phyloP scores from a whole-genome alignment of 2,329 filamentous ascomycete genomes.

The Xylariomycetidae sp. region DNA sequence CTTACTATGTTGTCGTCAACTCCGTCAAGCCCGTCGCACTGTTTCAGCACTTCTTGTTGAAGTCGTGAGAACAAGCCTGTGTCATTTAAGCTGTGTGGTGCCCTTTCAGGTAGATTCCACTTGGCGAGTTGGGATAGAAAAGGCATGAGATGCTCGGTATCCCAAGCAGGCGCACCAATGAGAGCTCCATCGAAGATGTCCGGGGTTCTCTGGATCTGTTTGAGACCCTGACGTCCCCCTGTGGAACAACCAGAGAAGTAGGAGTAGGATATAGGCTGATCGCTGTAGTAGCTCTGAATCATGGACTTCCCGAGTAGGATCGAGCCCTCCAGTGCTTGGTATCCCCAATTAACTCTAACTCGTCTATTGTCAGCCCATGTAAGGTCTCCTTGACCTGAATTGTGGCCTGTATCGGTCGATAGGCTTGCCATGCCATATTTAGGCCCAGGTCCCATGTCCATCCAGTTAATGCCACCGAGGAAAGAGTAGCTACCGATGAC shows the following conservation, averaged over 20 bases:
- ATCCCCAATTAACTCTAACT: conserved; percentile 27
- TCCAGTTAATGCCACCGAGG: conserved; percentile 27
- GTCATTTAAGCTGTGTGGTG: conserved; percentile 35
- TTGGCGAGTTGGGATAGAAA: conserved; percentile 34
- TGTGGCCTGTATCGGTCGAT: conserved; percentile 32
- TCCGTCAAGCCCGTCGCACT: conserved; percentile 40
- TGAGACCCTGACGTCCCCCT: conserved; percentile 47
- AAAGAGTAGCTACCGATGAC: conserved; percentile 22
- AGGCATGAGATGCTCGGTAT: conserved; percentile 37
- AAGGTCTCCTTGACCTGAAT: conserved; percentile 19
- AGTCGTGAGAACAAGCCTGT: conserved; percentile 34
- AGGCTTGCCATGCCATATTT: conserved; percentile 24
- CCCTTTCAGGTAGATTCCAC: conserved; percentile 38
- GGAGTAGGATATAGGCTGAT: conserved; percentile 32
- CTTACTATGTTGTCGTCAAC: conserved; percentile 37
- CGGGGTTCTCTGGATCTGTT: conserved; percentile 42
- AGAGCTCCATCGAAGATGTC: conserved; percentile 49
- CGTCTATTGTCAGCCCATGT: conserved; percentile 29
- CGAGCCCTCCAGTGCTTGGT: conserved; percentile 35
- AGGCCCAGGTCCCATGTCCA: conserved; percentile 20
- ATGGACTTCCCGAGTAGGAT: conserved; percentile 40
- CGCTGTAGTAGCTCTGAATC: conserved; percentile 38
- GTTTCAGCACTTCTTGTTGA: conserved; percentile 34
- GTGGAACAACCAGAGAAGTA: conserved; percentile 52
- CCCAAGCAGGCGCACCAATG: conserved; percentile 42